These are phyloP conservation scores for Globisporangium yorkense DNA, from an alignment of 352 stramenopile genomes.

Conservation along the genomic window DNA sequence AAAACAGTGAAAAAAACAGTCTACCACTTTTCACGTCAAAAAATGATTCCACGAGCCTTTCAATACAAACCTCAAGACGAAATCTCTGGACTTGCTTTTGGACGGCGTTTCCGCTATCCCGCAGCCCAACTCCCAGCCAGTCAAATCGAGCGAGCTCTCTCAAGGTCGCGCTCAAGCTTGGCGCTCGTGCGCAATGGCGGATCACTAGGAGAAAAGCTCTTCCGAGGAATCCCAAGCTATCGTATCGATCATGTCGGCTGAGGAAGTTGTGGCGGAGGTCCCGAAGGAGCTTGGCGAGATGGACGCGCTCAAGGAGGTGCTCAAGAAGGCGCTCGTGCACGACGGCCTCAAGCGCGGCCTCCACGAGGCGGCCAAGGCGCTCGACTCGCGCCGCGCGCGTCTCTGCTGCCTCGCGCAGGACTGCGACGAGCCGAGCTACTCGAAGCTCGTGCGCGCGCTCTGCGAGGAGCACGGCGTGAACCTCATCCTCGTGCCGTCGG, in stretches of 20 bases:
- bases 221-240: constrained; percentile 49
- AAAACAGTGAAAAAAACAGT: constrained; percentile 3
- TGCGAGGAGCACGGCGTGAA: constrained; percentile 93
- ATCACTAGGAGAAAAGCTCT: constrained; percentile 27
- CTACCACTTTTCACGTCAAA: background rate
- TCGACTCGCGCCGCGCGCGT: constrained; percentile 96
- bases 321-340: constrained; percentile 99
- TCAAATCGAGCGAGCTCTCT: constrained; percentile 23
- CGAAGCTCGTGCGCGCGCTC: constrained; percentile 97
- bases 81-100: background rate
- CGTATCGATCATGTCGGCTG: constrained; percentile 79
- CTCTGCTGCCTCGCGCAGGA: constrained; percentile 99
- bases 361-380: constrained; percentile 98
- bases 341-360: constrained; percentile 98
- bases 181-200: constrained; percentile 5
- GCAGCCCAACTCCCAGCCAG: constrained; percentile 20
- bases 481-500: constrained; percentile 90
- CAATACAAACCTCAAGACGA: background rate
- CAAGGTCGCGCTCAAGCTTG: background rate
- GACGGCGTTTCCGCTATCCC: background rate
- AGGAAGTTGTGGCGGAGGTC: constrained; percentile 91
- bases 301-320: constrained; percentile 96
- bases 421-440: constrained; percentile 99
- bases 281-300: constrained; percentile 95
- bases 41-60: background rate